A percentile compares a stretch with the other conserved stretches of the same genome.
Evolutionary conservation across 2,329 filamentous ascomycete genomes (phyloP).

Genomic region (Fusarium falciforme): DNA sequence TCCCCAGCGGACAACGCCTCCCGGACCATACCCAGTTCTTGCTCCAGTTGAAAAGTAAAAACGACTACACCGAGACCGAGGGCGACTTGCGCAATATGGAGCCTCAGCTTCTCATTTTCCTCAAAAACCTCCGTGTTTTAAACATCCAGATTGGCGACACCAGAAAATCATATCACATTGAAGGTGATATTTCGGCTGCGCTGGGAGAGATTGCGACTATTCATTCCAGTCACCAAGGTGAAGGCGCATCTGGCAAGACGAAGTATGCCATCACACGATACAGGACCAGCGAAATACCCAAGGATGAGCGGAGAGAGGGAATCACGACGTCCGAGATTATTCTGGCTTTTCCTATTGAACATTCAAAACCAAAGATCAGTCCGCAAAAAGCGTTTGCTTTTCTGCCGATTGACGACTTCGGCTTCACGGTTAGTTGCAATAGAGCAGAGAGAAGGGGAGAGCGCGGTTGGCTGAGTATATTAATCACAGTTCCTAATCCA

Average conservation of each 20-base stretch:
- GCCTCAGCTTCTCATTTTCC: background rate
- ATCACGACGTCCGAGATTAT: background rate
- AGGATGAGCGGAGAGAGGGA: background rate
- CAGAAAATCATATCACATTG: background rate
- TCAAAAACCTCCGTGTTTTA: background rate
- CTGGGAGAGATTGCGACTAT: background rate
- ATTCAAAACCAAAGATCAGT: background rate
- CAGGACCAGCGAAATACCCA: background rate
- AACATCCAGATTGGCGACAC: rapidly evolving
- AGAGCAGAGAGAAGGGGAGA: too few relatives aligned
- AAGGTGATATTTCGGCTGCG: background rate
- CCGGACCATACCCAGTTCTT: background rate
- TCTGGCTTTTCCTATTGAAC: background rate
- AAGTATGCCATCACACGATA: background rate
- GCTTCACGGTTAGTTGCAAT: too few relatives aligned
- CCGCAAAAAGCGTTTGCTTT: background rate
- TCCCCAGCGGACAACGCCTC: background rate
- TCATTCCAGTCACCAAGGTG: background rate
- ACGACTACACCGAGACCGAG: background rate
- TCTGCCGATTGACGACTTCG: background rate
- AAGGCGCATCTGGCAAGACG: background rate
- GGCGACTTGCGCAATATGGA: background rate
- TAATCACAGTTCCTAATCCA: background rate
- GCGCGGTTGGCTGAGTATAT: background rate
- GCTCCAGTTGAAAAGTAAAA: background rate